Evolutionary conservation across 306 rosid genomes (phyloP).

Genomic region (Cucurbita ficifolia): DNA sequence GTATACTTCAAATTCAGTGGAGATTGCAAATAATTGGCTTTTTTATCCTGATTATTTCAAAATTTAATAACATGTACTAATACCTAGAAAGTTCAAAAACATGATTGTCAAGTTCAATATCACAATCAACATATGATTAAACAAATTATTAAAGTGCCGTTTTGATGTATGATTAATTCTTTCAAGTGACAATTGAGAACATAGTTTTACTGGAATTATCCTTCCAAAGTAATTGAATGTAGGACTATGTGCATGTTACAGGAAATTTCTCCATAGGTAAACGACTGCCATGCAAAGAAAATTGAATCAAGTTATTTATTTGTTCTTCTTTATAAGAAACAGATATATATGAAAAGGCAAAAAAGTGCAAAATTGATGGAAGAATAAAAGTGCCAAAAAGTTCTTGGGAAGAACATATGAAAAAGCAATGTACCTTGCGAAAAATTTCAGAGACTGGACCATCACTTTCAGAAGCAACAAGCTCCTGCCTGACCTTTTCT

Average conservation of each 20-base stretch:
- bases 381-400: background rate
- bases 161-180: background rate
- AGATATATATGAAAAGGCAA: background rate
- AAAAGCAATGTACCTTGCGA: slow-evolving; percentile 41
- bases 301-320: background rate
- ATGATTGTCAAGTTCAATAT: background rate
- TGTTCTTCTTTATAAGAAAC: background rate
- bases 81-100: background rate
- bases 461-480: slow-evolving; percentile 74
- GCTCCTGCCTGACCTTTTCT: slow-evolving; percentile 83
- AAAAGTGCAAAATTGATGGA: background rate
- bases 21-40: background rate
- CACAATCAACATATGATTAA: background rate
- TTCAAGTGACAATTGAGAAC: background rate
- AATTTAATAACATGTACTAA: background rate
- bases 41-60: background rate
- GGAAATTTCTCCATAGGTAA: background rate
- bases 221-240: background rate
- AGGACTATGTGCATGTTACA: background rate
- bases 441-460: slow-evolving; percentile 89
- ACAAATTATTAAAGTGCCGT: background rate
- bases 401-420: background rate
- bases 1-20: background rate
- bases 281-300: background rate
- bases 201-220: background rate